Base-by-base conservation (phyloP, 345 rosid genomes). In the Syzygium jambos region DNA sequence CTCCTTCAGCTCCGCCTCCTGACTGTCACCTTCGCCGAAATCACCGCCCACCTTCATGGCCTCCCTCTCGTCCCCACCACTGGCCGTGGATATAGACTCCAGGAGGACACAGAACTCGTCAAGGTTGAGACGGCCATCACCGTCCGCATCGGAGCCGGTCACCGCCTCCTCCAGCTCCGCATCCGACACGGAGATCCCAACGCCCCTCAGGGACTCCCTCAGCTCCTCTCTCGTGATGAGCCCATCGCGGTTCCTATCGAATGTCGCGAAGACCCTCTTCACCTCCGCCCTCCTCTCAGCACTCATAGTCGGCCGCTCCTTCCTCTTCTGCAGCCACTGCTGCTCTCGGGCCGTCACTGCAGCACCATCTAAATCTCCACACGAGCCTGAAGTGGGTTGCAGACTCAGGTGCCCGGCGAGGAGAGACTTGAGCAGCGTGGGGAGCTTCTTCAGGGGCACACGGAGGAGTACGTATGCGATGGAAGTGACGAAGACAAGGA, bases 211-310 rank as follows among this genome's bases (percentile, higher is more conserved):
- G 9, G 96, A 95, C 51, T 98, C 96, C 29, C 92, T 92, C 0
- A 95, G 94, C 90, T 96, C 98, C 86, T 92, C 90, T 83, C 90
- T 93, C 2, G 97, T 94, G 88, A 98, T 95, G 90, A 90, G 93
- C 0, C 98, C 99, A 46, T 98, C 98, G 52, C 95, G 95, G 41
- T 98, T 95, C 86, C 87, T 92, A 77, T 96, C 98, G 16, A 96
- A 98, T 98, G 95, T 95, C 87, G 93, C 94, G 56, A 96, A 96
- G 63, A 98, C 93, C 84, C 98, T 90, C 5, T 92, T 91, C 22
- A 94, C 92, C 89, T 96, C 98, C 3, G 91, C 92, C 16, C 27
- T 34, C 80, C 80, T 73, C 80, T 73, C 23, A 7, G 49, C 49
- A 34, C 80, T 73, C 80, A 38, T 73, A 73, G 11, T 38, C 27